Percentiles rank a stretch among this genome's conserved stretches.
These are phyloP conservation scores for Aureobasidium uvarum DNA, from an alignment of 2,329 filamentous ascomycete genomes.

Conservation along the genomic window DNA sequence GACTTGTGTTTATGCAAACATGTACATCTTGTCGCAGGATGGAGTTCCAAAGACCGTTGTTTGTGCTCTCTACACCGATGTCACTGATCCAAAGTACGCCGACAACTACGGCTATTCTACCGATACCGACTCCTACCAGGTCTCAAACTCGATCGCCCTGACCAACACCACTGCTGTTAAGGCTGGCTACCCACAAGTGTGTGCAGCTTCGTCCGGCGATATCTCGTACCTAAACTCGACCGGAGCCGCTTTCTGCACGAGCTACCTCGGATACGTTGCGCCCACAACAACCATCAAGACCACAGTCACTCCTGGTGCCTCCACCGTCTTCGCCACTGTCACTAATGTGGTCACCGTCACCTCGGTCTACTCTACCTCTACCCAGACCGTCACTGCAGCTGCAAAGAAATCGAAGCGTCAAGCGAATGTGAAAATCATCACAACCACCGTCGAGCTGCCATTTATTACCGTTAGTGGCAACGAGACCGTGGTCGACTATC, in stretches of 20 bases:
- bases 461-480: slow-evolving; percentile 17
- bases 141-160: slow-evolving; percentile 27
- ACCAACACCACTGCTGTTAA: slow-evolving; percentile 25
- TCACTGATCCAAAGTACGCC: slow-evolving; percentile 30
- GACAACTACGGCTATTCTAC: slow-evolving; percentile 30
- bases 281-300: neutral
- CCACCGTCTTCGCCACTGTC: slow-evolving; percentile 2
- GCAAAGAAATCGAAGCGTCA: neutral
- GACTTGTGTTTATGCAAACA: slow-evolving; percentile 38
- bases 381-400: neutral
- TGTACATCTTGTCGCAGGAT: slow-evolving; percentile 44
- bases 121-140: slow-evolving; percentile 27
- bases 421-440: neutral
- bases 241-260: slow-evolving; percentile 11
- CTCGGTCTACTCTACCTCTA: slow-evolving; percentile 2
- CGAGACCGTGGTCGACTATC: slow-evolving; percentile 6
- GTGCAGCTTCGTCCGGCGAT: neutral
- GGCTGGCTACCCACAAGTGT: slow-evolving; percentile 24
- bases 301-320: neutral
- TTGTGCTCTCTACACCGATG: slow-evolving; percentile 41
- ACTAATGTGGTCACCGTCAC: neutral
- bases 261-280: slow-evolving; percentile 4
- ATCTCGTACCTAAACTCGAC: slow-evolving; percentile 7
- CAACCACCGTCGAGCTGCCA: slow-evolving; percentile 14
- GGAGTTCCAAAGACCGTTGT: slow-evolving; percentile 40